A percentile compares a stretch with the other conserved stretches of the same genome.
Evolutionary conservation across 495 filamentous ascomycete species (phyloP).

Genomic region (Hypomontagnella submonticulosa): DNA sequence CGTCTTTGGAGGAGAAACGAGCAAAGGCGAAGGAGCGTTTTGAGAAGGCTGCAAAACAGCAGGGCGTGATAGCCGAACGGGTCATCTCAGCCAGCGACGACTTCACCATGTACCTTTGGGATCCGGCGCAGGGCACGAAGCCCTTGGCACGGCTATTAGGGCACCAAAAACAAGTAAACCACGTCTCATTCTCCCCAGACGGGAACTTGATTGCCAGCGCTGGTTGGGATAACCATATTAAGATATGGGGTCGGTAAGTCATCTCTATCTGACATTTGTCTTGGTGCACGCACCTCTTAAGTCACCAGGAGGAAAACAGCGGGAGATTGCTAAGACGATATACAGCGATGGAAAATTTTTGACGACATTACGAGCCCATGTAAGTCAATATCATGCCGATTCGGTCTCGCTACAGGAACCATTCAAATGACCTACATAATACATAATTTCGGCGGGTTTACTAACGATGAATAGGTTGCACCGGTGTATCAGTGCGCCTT

Average conservation of each 20-base stretch:
- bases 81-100: conserved; percentile 93
- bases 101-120: conserved; percentile 97
- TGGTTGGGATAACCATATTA: conserved; percentile 92
- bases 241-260: conserved; percentile 80
- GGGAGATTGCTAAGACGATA: conserved; percentile 28
- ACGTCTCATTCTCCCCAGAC: conserved; percentile 93
- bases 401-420: background rate
- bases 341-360: conserved; percentile 78
- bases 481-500: conserved; percentile 92
- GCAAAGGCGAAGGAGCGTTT: conserved; percentile 85
- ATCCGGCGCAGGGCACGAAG: conserved; percentile 79
- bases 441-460: conserved; percentile 1
- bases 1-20: conserved; percentile 73
- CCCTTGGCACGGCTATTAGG: conserved; percentile 88
- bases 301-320: background rate
- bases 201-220: conserved; percentile 86
- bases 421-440: background rate
- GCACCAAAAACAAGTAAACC: conserved; percentile 96
- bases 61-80: conserved; percentile 82
- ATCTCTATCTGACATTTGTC: conserved; percentile 1
- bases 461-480: conserved; percentile 62
- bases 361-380: conserved; percentile 87
- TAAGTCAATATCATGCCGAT: conserved; percentile 31
- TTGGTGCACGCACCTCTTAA: conserved; percentile 2
- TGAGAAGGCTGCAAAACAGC: conserved; percentile 83